phyloP scores from a whole-genome alignment of 805 yeast genomes.

The Danielozyma ontarioensis region DNA sequence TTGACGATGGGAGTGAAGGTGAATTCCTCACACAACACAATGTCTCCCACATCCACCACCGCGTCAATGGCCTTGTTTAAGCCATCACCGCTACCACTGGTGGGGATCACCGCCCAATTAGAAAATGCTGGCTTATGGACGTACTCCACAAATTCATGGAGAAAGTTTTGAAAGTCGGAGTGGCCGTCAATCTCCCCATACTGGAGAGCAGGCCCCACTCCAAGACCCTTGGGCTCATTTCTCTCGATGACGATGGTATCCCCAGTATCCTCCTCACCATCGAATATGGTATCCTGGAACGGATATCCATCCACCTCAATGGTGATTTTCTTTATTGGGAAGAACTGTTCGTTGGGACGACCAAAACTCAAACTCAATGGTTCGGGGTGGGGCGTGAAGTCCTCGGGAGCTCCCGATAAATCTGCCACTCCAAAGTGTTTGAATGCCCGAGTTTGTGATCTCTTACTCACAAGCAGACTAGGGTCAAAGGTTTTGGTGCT shows the following conservation, averaged over 20 bases:
- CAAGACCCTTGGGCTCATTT: neutral
- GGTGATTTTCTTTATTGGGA: slow-evolving; percentile 4
- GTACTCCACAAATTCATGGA: neutral
- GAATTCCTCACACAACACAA: slow-evolving; percentile 4
- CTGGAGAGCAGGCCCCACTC: slow-evolving; percentile 1
- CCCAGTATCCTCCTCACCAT: neutral
- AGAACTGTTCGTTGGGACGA: slow-evolving; percentile 4
- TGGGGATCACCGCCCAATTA: slow-evolving; percentile 2
- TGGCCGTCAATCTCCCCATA: slow-evolving; percentile 1
- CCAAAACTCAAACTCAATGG: slow-evolving; percentile 3
- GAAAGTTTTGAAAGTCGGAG: slow-evolving; percentile 1
- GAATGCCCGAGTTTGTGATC: slow-evolving; percentile 3
- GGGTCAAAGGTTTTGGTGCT: neutral
- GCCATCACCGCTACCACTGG: slow-evolving; percentile 5
- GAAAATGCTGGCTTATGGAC: slow-evolving; percentile 1
- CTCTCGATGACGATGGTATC: neutral
- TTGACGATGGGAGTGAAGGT: slow-evolving; percentile 4
- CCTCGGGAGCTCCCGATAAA: slow-evolving; percentile 2
- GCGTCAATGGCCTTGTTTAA: slow-evolving; percentile 3
- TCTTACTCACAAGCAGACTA: slow-evolving; percentile 1
- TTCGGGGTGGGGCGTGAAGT: slow-evolving; percentile 5
- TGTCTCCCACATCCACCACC: slow-evolving; percentile 3
- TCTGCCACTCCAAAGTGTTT: slow-evolving; percentile 1
- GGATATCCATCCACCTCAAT: slow-evolving; percentile 6
- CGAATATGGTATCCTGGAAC: slow-evolving; percentile 5